Conservation (phyloP, 345 rosid genomes). For the Brassica napus region Da-Ae NC_063447.1:11245501-11246000, state of each 20-base stretch:
- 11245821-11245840: conserved; percentile 95
- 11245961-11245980: conserved; percentile 84
- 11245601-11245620: conserved; percentile 76
- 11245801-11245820: conserved; percentile 57
- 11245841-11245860: conserved; percentile 69
- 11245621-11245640: conserved; percentile 87
- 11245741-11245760: conserved; percentile 5
- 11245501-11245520: conserved; percentile 74
- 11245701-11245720: not conserved
- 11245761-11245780: conserved; percentile 31
- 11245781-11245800: conserved; percentile 94
- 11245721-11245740: not conserved
- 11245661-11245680: conserved; percentile 94
- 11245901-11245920: conserved; percentile 71
- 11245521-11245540: conserved; percentile 1
- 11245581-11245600: conserved; percentile 35
- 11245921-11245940: conserved; percentile 69
- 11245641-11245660: conserved; percentile 87
- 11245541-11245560: not conserved
- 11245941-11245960: conserved; percentile 68
- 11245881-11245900: conserved; percentile 70
- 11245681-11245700: conserved; percentile 18
- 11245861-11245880: conserved; percentile 57
- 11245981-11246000: conserved; percentile 99
- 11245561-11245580: not conserved